Base-by-base conservation (phyloP, 331 rosid species). In the Spiraea crenata region DNA sequence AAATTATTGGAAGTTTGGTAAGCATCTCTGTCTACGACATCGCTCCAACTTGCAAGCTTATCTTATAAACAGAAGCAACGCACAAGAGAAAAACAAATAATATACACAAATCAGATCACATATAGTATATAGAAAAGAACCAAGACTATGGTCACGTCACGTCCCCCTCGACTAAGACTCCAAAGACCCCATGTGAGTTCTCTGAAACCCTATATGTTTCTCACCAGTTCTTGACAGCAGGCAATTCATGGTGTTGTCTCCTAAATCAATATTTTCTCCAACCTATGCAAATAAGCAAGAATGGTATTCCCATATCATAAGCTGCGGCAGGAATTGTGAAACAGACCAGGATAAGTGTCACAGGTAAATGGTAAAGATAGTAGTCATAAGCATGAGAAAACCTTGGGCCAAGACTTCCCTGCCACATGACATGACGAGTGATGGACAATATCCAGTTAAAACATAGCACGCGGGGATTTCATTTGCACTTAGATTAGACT, bases 141-240 rank as follows among this genome's bases (percentile, higher is more conserved):
- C 81, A 77, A 79, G 59, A 80, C 60, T 55, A 61, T 51, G 46
- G 74, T 70, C 74, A 67, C n/a, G 51, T 66, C 45, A n/a, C n/a
- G n/a, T n/a, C 66, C n/a, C 48, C 73, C 49, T 61, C 44, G 11
- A 25, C 12, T 7, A 3, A 12, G 55, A 1, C 13, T 6, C 45
- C 0, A 37, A 58, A 41, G 6, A 3, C 75, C 75, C 76, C 88
- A 86, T 77, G 96, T 82, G 84, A 74, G 66, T 73, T 64, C 49
- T 76, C 69, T 71, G 66, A 69, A 71, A 71, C 57, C 77, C 39
- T 69, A 63, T 73, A 69, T 42, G 80, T 57, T 70, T 67, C 52
- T 62, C 49, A 51, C 50, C 35, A 46, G 55, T 56, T 7, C 20
- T 71, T 5, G 62, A 68, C 75, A 76, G 79, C 50, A 71, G 0